Evolutionary conservation across 2,329 filamentous ascomycete species (phyloP), one percentile per base, ranked within the genome.

Genomic region (Pseudogymnoascus sp.): DNA sequence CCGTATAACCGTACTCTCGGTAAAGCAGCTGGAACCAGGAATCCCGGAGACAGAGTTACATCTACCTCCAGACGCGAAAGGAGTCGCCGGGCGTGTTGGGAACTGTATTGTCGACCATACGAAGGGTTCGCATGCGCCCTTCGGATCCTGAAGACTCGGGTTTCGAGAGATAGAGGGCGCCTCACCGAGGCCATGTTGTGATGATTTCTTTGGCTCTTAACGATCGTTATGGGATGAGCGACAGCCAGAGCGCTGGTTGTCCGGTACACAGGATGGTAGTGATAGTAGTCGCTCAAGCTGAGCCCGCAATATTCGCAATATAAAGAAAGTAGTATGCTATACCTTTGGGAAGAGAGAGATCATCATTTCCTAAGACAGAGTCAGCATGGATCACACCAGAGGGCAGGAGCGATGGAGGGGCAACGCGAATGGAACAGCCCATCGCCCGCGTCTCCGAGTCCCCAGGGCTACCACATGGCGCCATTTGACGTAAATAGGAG

Each of bases 301-400:
- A 28, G 23, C 45, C 28, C 23, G 23, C 14, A 54, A 16, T n/a
- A n/a, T 28, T 28, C n/a, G 25, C n/a, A 19, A 57, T 31, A 31
- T 16, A 57, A 31, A 51, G 57, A 61, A 31, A 61, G 64, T 62
- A 65, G 62, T 48, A 61, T 25, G 21, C 19, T 63, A 34, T 79
- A 86, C 84, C 85, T 77, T 88, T 88, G 28, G 85, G 85, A 19
- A 88, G 78, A 60, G 84, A 87, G 68, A 88, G 74, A 69, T 88
- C 85, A 70, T 88, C 85, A 68, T 83, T 86, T 62, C 77, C 85
- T 87, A 66, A n/a, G 57, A 48, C 34, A 34, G 57, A 39, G 54
- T 25, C 37, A n/a, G 41, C 25, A 57, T 57, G 5, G n/a, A 11
- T 57, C 25, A 57, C 48, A 19, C 14, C 25, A 57, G 25, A 31